These are phyloP conservation scores for Areca catechu DNA, from an alignment of 176 grass and related monocot genomes.

Conservation along the genomic window DNA sequence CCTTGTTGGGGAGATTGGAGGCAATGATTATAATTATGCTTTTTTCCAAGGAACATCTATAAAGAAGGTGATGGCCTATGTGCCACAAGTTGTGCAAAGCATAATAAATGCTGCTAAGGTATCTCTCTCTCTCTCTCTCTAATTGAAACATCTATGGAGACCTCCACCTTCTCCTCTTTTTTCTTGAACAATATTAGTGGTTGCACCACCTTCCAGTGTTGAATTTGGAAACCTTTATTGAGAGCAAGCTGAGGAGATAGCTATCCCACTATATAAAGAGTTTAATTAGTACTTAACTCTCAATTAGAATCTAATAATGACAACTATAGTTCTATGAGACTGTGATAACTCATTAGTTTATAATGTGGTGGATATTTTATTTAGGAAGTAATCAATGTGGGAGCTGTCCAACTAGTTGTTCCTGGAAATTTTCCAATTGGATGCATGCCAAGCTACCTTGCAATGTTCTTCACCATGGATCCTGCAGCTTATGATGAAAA, in stretches of 20 bases:
- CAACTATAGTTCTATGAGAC: too few species aligned
- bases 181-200: not conserved
- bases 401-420: constrained; percentile 53
- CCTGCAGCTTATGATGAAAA: constrained; percentile 35
- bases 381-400: constrained; percentile 58
- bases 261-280: too few species aligned
- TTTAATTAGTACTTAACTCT: too few species aligned
- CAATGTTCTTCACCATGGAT: constrained; percentile 38
- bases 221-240: too few species aligned
- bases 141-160: too few species aligned
- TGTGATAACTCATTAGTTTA: too few species aligned
- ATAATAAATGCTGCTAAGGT: constrained; percentile 56
- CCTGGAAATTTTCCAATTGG: constrained; percentile 82
- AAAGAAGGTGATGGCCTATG: constrained; percentile 39
- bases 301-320: too few species aligned
- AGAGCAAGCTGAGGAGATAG: too few species aligned
- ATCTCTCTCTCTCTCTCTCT: not conserved
- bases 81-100: constrained; percentile 53
- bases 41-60: constrained; percentile 59
- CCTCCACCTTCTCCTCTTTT: not conserved
- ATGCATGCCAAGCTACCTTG: constrained; percentile 78
- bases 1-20: constrained; percentile 86
- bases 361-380: not conserved
- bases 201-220: too few species aligned
- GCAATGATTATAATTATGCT: constrained; percentile 92